phyloP scores from a whole-genome alignment of 148 eudicot genomes.

The Pouteria glomerata region DNA sequence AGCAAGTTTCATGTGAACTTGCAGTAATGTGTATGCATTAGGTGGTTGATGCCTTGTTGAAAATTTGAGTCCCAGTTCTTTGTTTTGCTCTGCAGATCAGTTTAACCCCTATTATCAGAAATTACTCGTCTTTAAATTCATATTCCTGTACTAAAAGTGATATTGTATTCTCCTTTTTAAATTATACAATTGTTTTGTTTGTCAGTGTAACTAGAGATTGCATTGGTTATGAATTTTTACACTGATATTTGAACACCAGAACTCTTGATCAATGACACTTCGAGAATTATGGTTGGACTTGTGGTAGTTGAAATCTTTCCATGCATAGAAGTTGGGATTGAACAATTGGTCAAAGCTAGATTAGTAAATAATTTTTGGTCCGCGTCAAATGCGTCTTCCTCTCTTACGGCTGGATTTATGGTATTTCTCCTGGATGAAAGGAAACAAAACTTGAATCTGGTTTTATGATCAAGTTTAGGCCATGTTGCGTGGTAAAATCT shows the following conservation, averaged over 20 bases:
- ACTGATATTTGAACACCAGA: background rate
- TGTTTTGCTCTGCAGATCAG: background rate
- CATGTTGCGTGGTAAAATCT: background rate
- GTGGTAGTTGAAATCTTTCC: background rate
- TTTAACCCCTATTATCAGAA: background rate
- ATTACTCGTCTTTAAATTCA: background rate
- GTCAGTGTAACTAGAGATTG: background rate
- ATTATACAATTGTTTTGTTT: background rate
- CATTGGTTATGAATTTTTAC: conserved; percentile 3
- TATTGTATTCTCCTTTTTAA: background rate
- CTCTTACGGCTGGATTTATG: background rate
- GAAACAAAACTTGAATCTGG: background rate
- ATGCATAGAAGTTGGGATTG: background rate
- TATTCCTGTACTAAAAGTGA: background rate
- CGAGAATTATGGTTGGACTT: background rate
- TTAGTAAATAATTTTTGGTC: background rate
- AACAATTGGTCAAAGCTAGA: background rate
- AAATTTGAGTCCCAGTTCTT: no score
- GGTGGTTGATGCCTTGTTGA: no score
- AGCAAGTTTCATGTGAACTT: background rate
- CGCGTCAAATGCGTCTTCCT: background rate
- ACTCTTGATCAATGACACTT: background rate
- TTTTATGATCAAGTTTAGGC: conserved; percentile 1
- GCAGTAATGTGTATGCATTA: background rate
- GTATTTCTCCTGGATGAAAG: background rate